Evolutionary conservation across 2,329 filamentous ascomycete species (phyloP).

Genomic region (Aaosphaeria arxii): DNA sequence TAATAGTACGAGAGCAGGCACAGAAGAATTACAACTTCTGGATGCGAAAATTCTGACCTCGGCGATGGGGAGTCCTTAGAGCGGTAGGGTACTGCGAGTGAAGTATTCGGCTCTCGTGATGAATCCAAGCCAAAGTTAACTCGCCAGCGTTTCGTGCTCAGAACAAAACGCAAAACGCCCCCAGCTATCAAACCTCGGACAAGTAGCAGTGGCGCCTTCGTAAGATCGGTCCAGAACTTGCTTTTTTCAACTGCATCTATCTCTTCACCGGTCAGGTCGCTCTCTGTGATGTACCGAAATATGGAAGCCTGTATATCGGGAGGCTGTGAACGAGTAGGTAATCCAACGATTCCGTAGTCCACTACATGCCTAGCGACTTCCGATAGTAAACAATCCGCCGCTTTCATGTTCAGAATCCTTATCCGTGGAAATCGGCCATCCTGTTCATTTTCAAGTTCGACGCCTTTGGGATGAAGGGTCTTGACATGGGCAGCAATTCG

Average conservation of each 20-base stretch:
- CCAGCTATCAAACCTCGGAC: conserved; percentile 56
- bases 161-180: conserved; percentile 53
- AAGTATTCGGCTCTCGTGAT: conserved; percentile 49
- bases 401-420: conserved; percentile 47
- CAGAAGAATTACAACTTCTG: conserved; percentile 63
- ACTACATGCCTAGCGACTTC: conserved; percentile 40
- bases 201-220: conserved; percentile 42
- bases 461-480: conserved; percentile 27
- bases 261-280: conserved; percentile 23
- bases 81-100: conserved; percentile 58
- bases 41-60: conserved; percentile 65
- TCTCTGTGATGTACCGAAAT: conserved; percentile 45
- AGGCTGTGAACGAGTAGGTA: conserved; percentile 43
- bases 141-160: conserved; percentile 60
- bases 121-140: conserved; percentile 62
- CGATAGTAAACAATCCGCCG: conserved; percentile 21
- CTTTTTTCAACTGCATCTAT: conserved; percentile 17
- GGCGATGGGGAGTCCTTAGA: conserved; percentile 64
- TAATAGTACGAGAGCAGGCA: conserved; percentile 70
- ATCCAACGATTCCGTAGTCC: conserved; percentile 40
- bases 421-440: conserved; percentile 47
- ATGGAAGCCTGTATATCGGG: conserved; percentile 26
- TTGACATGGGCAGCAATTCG: conserved; percentile 30
- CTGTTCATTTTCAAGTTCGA: conserved; percentile 41
- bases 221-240: conserved; percentile 37